Conservation (phyloP, 805 yeast species). For the Candida caryicola region DNA sequence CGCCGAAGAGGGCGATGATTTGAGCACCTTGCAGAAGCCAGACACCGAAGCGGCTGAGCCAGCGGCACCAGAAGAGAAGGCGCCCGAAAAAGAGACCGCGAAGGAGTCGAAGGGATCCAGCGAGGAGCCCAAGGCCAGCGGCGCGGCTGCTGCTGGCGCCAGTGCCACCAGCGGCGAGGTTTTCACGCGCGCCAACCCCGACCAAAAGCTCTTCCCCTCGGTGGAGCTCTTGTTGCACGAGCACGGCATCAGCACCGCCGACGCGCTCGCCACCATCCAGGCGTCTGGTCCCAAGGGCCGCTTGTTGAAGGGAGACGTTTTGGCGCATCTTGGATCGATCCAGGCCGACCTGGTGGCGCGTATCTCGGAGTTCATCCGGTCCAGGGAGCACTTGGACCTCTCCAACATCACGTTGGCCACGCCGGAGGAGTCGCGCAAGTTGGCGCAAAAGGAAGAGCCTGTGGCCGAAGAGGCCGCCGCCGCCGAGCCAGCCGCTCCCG, state of each 20-base stretch:
- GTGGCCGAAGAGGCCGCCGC: constrained; percentile 13
- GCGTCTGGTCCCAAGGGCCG: constrained; percentile 92
- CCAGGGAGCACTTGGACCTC: constrained; percentile 65
- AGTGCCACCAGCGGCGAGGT: constrained; percentile 8
- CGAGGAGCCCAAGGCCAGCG: constrained; percentile 5
- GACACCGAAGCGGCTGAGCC: constrained; percentile 28
- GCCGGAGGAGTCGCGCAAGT: constrained; percentile 20
- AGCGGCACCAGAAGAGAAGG: constrained; percentile 15
- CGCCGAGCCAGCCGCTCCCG: constrained; percentile 12
- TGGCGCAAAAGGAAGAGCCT: constrained; percentile 11
- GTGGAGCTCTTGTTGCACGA: constrained; percentile 63
- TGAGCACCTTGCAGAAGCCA: constrained; percentile 62
- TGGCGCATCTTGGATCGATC: constrained; percentile 77
- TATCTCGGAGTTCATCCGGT: constrained; percentile 55
- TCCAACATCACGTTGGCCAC: constrained; percentile 56
- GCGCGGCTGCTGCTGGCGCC: constrained; percentile 1
- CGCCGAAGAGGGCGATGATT: constrained; percentile 87
- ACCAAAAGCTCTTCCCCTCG: constrained; percentile 73
- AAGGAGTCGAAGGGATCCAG: constrained; percentile 4
- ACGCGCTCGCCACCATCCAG: constrained; percentile 66
- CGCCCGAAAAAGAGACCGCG: constrained; percentile 10
- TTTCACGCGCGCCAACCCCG: constrained; percentile 53
- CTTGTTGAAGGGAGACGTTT: constrained; percentile 84
- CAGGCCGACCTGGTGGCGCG: constrained; percentile 50
- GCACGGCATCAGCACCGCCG: constrained; percentile 62